Evolutionary conservation across 1,284 basidiomycete species (phyloP), one percentile per base, ranked within the genome.

Genomic region (Ganoderma multipileum): DNA sequence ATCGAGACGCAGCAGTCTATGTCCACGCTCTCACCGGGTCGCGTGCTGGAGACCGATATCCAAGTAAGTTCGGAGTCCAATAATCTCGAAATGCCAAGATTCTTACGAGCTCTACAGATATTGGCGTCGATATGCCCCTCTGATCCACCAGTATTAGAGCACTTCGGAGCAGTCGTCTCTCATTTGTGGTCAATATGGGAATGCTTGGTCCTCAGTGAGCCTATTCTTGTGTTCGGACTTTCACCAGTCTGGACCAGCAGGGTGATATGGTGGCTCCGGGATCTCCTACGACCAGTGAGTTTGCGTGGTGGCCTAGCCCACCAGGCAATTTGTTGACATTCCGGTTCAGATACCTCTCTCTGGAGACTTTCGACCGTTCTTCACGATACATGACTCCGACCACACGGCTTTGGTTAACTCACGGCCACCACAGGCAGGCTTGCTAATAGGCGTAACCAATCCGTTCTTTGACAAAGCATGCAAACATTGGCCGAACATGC

Each of bases 131-230:
- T 93, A 4, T 87, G 93, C 1, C 86, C 91, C 0, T 87, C 92
- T 7, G 78, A 84, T 3, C 89, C 92, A 1, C 87, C 93, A 0
- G 91, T 93, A 0, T 77, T 98, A 20, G 81, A 86, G 26, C 85
- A 95, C 0, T 93, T 97, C 71, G 90, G 92, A 75, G 87, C 91
- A 1, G 91, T 91, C 63, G 78, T 97, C 20, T 82, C 91, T 0
- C 89, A 96, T 64, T 78, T 97, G n/a, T 96, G 95, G 94, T 93
- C 95, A 2, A 86, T 98, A 65, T 98, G 96, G 96, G 96, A 98
- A 79, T 95, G 95, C 68, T 82, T 97, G 1, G 85, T 97, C 0
- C 84, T 98, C 9, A 93, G 91, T 68, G 96, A 98, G 76, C 96
- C 97, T 0, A 86, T 99, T 9, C 82, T 99, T 5, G 85, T 99